Percentiles rank a stretch among this genome's conserved stretches.
phyloP scores from a whole-genome alignment of 1,284 basidiomycete species.

The Chalciporus sp. region DNA sequence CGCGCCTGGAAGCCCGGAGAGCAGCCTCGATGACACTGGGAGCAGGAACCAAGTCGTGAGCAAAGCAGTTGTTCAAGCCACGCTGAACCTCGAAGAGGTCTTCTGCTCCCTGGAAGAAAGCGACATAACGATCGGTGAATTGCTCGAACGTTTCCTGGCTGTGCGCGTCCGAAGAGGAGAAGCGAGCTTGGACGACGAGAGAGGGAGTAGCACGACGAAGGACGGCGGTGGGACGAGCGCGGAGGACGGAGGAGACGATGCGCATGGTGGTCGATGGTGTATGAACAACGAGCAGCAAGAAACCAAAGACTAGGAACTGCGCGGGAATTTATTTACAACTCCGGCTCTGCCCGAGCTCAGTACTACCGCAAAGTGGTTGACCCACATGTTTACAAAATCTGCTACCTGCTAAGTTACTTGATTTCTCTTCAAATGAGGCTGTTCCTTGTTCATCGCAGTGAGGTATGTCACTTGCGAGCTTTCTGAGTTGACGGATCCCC shows the following conservation, averaged over 20 bases:
- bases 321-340: slow-evolving; percentile 14
- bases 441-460: slow-evolving; percentile 3
- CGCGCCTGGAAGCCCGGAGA: slow-evolving; percentile 85
- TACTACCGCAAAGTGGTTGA: too few relatives aligned
- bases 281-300: not conserved
- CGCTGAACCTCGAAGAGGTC: slow-evolving; percentile 98
- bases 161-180: slow-evolving; percentile 50
- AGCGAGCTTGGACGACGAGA: slow-evolving; percentile 47
- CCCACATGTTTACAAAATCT: too few relatives aligned
- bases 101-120: slow-evolving; percentile 90
- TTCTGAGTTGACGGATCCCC: slow-evolving; percentile 5
- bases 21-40: slow-evolving; percentile 90
- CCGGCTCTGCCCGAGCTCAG: slow-evolving; percentile 18
- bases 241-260: slow-evolving; percentile 59
- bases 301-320: not conserved
- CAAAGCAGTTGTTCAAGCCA: slow-evolving; percentile 99
- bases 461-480: slow-evolving; percentile 16
- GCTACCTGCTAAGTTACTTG: too few relatives aligned
- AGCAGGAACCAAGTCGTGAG: slow-evolving; percentile 96
- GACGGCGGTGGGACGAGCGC: slow-evolving; percentile 46
- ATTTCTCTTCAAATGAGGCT: too few relatives aligned
- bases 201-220: slow-evolving; percentile 43
- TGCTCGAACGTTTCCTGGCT: slow-evolving; percentile 92
- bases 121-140: slow-evolving; percentile 92
- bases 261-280: slow-evolving; percentile 37